These are phyloP conservation scores for Sphagnum fallax DNA, from an alignment of 228 moss, liverwort and hornwort genomes.

Conservation along the genomic window DNA sequence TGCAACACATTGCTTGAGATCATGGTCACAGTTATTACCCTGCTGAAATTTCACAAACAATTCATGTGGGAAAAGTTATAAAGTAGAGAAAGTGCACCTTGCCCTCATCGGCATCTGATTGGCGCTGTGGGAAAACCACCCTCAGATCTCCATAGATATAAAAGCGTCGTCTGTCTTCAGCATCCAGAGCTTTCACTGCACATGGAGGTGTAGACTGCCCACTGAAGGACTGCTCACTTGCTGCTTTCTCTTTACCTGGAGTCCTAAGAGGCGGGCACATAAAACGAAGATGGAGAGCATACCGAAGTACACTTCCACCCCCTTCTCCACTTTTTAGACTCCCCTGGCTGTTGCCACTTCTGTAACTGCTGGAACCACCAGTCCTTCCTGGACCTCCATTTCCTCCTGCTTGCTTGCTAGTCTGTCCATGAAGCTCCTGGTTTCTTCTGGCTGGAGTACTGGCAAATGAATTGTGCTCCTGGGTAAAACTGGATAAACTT, in stretches of 20 bases:
- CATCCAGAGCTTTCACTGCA: conserved; percentile 23
- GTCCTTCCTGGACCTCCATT: conserved; percentile 17
- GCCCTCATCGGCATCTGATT: conserved; percentile 93
- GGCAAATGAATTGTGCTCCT: background rate
- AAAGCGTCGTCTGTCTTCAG: conserved; percentile 72
- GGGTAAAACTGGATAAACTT: background rate
- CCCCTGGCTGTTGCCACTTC: conserved; percentile 10
- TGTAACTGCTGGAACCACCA: conserved; percentile 17
- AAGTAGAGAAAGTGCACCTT: conserved; percentile 47
- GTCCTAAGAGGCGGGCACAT: conserved; percentile 66
- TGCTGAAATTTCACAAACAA: too few relatives aligned
- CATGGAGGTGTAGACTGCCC: conserved; percentile 34
- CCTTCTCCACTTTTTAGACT: conserved; percentile 47
- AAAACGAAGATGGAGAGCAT: conserved; percentile 93
- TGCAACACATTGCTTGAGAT: too few relatives aligned
- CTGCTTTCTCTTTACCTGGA: conserved; percentile 45
- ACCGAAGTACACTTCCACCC: conserved; percentile 64
- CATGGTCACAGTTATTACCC: too few relatives aligned
- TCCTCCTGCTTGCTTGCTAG: conserved; percentile 16
- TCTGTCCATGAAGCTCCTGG: conserved; percentile 18
- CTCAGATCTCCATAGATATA: conserved; percentile 91
- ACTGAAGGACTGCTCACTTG: conserved; percentile 11
- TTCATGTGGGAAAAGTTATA: too few relatives aligned
- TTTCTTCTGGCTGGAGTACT: conserved; percentile 6
- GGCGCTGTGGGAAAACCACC: conserved; percentile 93